Percentiles rank a stretch among this genome's conserved stretches.
These are phyloP conservation scores for Dicorynia guianensis DNA, from an alignment of 306 rosid genomes.

Conservation along the genomic window DNA sequence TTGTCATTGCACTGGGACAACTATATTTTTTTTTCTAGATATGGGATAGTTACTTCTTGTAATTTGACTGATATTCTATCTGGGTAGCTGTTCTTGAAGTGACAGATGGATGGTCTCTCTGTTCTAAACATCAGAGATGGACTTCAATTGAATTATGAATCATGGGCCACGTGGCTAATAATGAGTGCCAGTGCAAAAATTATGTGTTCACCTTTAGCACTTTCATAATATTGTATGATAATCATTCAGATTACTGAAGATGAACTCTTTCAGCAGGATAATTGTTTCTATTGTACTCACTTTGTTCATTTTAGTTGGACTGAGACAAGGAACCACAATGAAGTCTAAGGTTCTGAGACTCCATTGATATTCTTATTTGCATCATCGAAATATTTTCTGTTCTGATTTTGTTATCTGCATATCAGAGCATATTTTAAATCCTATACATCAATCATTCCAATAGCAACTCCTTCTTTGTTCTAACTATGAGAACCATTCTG, in stretches of 20 bases:
- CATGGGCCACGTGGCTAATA: not conserved
- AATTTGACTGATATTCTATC: not conserved
- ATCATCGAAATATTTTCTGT: not conserved
- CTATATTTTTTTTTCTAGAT: not conserved
- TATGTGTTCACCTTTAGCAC: not conserved
- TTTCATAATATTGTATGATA: slow-evolving; percentile 11
- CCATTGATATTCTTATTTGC: not conserved
- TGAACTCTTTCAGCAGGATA: not conserved
- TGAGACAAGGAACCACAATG: not conserved
- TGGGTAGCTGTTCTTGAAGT: slow-evolving; percentile 1
- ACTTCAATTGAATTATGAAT: not conserved
- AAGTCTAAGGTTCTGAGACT: not conserved
- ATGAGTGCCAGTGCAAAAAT: not conserved
- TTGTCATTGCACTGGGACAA: slow-evolving; percentile 9
- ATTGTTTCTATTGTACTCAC: slow-evolving; percentile 11
- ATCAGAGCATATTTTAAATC: not conserved
- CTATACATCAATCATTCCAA: not conserved
- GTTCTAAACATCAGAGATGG: slow-evolving; percentile 12
- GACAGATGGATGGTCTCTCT: not conserved
- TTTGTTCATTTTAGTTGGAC: slow-evolving; percentile 1
- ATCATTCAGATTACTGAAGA: not conserved
- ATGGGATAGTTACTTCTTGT: slow-evolving; percentile 11
- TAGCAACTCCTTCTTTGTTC: slow-evolving; percentile 18
- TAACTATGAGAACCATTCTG: slow-evolving; percentile 28
- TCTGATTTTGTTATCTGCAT: not conserved